Conservation (phyloP, 768 basidiomycete species). For the Brasilioporus rufonigricans region DNA sequence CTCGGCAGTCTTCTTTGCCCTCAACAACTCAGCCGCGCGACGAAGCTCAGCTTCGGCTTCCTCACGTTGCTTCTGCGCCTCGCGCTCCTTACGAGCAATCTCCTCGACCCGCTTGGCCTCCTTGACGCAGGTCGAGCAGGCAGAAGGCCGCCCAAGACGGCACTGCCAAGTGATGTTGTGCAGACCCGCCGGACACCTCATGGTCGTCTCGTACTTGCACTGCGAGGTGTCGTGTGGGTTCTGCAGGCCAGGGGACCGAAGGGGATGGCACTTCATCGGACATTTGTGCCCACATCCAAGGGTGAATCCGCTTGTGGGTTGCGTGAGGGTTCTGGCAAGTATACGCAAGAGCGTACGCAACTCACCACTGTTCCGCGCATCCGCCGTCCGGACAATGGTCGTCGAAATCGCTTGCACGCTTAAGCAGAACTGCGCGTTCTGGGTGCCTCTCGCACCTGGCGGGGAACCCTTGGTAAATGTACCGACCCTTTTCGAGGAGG, state of each 20-base stretch:
- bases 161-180: conserved; percentile 48
- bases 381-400: conserved; percentile 58
- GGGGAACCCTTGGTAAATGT: conserved; percentile 41
- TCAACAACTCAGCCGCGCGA: conserved; percentile 39
- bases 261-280: conserved; percentile 58
- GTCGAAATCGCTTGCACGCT: conserved; percentile 48
- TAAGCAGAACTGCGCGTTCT: conserved; percentile 37
- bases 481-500: conserved; percentile 8
- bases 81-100: conserved; percentile 27
- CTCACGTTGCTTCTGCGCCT: conserved; percentile 41
- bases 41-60: conserved; percentile 40
- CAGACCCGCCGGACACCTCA: conserved; percentile 39
- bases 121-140: conserved; percentile 45
- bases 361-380: conserved; percentile 57
- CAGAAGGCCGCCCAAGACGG: conserved; percentile 29
- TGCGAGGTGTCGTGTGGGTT: conserved; percentile 29
- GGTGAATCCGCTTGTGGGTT: conserved; percentile 2
- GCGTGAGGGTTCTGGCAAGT: neutral
- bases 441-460: conserved; percentile 55
- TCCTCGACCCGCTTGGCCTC: conserved; percentile 37
- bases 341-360: neutral
- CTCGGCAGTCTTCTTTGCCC: conserved; percentile 3
- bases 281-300: conserved; percentile 43
- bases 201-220: conserved; percentile 38
- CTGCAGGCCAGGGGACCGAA: conserved; percentile 37